Evolutionary conservation across 306 rosid species (phyloP).

Genomic region (Herpetospermum pedunculosum): DNA sequence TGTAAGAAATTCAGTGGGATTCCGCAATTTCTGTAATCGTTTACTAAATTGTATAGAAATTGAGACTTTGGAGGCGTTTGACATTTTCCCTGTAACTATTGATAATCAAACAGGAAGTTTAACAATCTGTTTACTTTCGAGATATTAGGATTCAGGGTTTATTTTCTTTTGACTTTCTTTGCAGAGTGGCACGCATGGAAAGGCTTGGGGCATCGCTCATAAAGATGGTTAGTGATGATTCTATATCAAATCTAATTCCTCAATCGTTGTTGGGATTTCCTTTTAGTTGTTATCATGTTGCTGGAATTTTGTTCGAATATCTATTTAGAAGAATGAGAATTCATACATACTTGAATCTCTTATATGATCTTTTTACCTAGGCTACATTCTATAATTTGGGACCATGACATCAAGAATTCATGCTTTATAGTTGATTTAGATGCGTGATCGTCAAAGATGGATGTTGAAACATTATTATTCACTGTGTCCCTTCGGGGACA

Average conservation of each 20-base stretch:
- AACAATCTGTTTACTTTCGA: background rate
- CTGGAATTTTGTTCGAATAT: background rate
- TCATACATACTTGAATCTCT: background rate
- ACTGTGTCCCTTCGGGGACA: no score
- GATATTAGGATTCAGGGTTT: conserved; percentile 5
- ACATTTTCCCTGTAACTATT: background rate
- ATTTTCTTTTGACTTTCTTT: background rate
- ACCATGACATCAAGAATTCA: background rate
- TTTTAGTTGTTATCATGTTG: background rate
- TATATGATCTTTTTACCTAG: background rate
- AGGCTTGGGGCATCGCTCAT: conserved; percentile 92
- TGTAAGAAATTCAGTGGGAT: background rate
- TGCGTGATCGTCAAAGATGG: background rate
- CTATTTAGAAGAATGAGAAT: background rate
- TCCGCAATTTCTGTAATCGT: background rate
- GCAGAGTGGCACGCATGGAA: conserved; percentile 88
- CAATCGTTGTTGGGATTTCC: background rate
- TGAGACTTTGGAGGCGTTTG: background rate
- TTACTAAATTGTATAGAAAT: background rate
- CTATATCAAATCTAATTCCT: background rate
- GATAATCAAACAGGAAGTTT: background rate
- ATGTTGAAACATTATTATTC: background rate
- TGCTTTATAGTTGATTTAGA: background rate
- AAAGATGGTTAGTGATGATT: conserved; percentile 47
- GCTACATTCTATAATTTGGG: background rate